phyloP scores from a whole-genome alignment of 2,329 filamentous ascomycete genomes.

The Botrytis hyacinthi region DNA sequence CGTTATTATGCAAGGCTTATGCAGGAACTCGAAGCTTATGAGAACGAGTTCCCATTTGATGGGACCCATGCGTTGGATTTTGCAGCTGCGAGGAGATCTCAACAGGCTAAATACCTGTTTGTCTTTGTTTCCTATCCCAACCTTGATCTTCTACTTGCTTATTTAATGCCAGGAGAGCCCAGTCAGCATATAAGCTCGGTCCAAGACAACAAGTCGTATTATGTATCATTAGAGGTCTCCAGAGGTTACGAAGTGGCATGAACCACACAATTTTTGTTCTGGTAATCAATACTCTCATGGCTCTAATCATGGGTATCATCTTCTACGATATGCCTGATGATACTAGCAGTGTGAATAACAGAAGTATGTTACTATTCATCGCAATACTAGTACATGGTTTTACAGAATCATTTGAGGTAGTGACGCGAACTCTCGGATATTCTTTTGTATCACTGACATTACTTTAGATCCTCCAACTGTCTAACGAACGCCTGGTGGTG shows the following conservation, averaged over 20 bases:
- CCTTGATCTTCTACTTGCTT: not conserved
- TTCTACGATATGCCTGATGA: conserved; percentile 59
- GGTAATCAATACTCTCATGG: conserved; percentile 45
- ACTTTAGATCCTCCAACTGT: conserved; percentile 66
- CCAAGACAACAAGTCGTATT: conserved; percentile 72
- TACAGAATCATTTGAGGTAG: conserved; percentile 54
- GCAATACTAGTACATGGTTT: conserved; percentile 66
- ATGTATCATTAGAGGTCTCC: conserved; percentile 80
- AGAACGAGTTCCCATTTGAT: conserved; percentile 42
- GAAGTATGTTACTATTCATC: conserved; percentile 66
- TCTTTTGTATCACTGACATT: not conserved
- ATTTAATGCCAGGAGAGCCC: conserved; percentile 46
- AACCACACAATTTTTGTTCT: conserved; percentile 57
- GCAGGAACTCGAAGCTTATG: conserved; percentile 38
- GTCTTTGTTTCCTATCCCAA: not conserved
- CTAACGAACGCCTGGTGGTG: conserved; percentile 83
- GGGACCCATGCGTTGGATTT: conserved; percentile 46
- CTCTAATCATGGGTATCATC: conserved; percentile 58
- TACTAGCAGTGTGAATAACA: conserved; percentile 59
- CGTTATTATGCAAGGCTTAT: conserved; percentile 44
- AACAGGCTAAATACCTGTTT: conserved; percentile 30
- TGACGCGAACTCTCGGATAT: not conserved
- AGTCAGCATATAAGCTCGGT: conserved; percentile 81
- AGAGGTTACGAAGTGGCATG: conserved; percentile 72
- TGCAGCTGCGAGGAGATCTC: conserved; percentile 41